Evolutionary conservation across 345 rosid genomes (phyloP), one percentile per base, ranked within the genome.

Genomic region (Bruguiera sexangula): DNA sequence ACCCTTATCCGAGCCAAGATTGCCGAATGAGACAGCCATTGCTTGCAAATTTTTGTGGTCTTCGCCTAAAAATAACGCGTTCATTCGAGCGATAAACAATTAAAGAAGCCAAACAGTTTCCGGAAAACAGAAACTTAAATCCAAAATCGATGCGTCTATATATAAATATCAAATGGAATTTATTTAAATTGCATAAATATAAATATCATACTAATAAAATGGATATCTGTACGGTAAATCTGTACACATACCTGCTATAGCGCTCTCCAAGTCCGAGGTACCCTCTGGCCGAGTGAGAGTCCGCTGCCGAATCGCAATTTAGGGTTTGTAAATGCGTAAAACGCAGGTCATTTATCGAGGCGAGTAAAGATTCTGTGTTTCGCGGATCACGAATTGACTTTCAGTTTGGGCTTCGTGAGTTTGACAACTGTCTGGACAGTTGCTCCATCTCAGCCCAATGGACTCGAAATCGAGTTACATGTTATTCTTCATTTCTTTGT

Each of bases 21-120:
- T 76, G 3, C 75, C 20, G 78, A 92, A 85, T 2, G 90, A 6
- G 56, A 83, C 79, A 0, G 89, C 98, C 98, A 92, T 88, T n/a
- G 61, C 69, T 63, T 68, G 54, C 50, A 20, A 31, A 6, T 6
- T 18, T 30, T 7, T 31, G 69, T 1, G 48, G 48, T 1, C 18
- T 64, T 11, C 21, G 39, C 51, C 69, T 68, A 54, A 9, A 37
- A 27, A 61, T 10, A 6, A 67, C 8, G 13, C 24, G 34, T 8
- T 3, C 60, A 36, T 19, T 66, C 59, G 19, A 15, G 5, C 19
- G 18, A 43, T 13, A 43, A 43, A 43, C 18, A 43, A 3, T 15
- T 13, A 13, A 43, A 3, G 18, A 11, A 13, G 5, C 50, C 13
- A 13, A 43, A 43, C 13, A 0, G 18, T 13, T 43, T 10, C 16